Percentiles rank a stretch among this genome's conserved stretches.
These are phyloP conservation scores for Wallacemonas sp. DNA, from an alignment of 208 protist genomes.

Conservation along the genomic window DNA sequence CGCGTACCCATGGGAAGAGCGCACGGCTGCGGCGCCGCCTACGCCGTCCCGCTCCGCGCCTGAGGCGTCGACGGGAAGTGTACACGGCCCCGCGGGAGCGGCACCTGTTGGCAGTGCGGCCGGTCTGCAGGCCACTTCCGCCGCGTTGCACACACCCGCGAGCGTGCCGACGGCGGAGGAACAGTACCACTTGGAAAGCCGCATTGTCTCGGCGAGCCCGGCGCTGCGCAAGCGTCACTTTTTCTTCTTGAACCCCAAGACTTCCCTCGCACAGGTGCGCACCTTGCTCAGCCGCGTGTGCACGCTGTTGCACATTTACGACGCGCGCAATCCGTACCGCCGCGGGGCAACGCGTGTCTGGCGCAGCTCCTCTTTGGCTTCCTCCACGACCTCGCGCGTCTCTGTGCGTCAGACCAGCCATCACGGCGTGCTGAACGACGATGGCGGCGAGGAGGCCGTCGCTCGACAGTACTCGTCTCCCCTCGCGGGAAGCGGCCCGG, in stretches of 20 bases:
- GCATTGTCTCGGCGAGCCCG: slow-evolving; percentile 11
- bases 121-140: background rate
- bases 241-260: slow-evolving; percentile 21
- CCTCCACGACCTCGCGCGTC: background rate
- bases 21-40: too few species aligned
- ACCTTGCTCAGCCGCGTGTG: slow-evolving; percentile 20
- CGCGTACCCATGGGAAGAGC: slow-evolving; percentile 10
- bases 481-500: background rate
- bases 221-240: slow-evolving; percentile 22
- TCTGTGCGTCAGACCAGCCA: background rate
- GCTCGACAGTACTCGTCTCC: slow-evolving; percentile 3
- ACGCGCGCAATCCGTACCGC: slow-evolving; percentile 16
- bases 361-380: background rate
- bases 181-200: slow-evolving; percentile 1
- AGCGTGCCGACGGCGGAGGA: background rate
- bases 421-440: background rate
- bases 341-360: background rate
- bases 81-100: too few species aligned
- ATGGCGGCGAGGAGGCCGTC: background rate
- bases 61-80: too few species aligned
- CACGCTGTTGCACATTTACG: slow-evolving; percentile 19
- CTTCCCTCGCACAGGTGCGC: slow-evolving; percentile 5
- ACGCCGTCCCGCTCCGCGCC: too few species aligned
- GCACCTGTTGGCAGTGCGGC: too few species aligned
- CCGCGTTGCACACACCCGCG: background rate